These are phyloP conservation scores for Corymbia calophylla DNA, from an alignment of 441 rosid genomes.

Conservation along the genomic window DNA sequence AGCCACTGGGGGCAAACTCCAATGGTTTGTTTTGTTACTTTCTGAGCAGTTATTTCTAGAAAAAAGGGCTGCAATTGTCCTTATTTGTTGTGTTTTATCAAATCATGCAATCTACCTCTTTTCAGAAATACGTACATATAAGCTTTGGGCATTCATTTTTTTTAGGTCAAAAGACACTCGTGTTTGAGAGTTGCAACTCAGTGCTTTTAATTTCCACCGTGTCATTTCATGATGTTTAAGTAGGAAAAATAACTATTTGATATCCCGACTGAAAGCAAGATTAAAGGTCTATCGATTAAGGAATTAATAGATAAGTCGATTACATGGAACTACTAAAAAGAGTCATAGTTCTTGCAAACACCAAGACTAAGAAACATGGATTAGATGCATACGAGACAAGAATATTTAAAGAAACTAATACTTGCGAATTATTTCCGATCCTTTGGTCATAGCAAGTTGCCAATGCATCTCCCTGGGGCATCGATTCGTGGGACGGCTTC, in stretches of 20 bases:
- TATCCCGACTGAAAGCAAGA: background rate
- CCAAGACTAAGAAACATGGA: background rate
- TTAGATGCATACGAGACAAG: no score
- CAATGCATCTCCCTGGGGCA: background rate
- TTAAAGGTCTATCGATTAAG: background rate
- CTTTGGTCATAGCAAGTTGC: background rate
- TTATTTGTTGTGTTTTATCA: no score
- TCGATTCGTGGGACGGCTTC: fast-evolving
- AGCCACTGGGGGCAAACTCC: no score
- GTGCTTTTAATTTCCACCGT: background rate
- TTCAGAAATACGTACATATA: no score
- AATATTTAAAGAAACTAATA: background rate
- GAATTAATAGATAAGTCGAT: background rate
- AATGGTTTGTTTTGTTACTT: no score
- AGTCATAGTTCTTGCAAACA: no score
- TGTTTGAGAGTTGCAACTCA: background rate
- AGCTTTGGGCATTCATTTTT: no score
- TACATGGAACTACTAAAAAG: no score
- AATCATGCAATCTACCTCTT: no score
- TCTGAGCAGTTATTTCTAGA: no score
- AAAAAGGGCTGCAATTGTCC: no score
- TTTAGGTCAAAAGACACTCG: no score
- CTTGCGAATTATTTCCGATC: background rate
- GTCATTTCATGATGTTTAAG: background rate
- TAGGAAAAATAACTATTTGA: background rate